Evolutionary conservation across 805 yeast species (phyloP).

Genomic region (Lipomyces spencermartinsiae): DNA sequence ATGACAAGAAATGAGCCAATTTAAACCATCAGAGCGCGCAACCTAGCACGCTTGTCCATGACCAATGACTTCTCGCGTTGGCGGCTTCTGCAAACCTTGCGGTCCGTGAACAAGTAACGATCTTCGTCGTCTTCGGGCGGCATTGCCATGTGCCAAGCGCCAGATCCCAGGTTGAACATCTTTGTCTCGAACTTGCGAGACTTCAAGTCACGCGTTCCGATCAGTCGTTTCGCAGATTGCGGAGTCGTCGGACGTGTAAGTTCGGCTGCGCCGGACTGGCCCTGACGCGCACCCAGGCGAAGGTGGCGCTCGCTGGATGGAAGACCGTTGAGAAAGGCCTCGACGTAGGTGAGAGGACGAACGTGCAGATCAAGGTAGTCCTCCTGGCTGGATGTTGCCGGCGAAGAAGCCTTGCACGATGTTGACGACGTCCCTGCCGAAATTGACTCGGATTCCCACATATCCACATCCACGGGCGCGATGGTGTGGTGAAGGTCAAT

Average conservation of each 20-base stretch:
- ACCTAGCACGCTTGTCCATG: conserved; percentile 23
- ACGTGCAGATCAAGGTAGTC: conserved; percentile 25
- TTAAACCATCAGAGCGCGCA: conserved; percentile 16
- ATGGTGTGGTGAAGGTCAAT: conserved; percentile 7
- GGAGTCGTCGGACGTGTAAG: background rate
- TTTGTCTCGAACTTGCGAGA: conserved; percentile 13
- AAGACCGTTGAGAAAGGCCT: conserved; percentile 21
- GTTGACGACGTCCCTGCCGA: background rate
- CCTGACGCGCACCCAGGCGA: conserved; percentile 1
- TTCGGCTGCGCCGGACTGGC: background rate
- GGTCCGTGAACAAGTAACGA: conserved; percentile 9
- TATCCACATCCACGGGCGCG: background rate
- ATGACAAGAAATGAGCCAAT: background rate
- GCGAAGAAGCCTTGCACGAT: background rate
- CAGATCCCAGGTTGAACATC: conserved; percentile 11
- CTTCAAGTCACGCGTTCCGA: background rate
- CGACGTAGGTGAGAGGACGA: conserved; percentile 29
- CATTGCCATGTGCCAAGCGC: conserved; percentile 13
- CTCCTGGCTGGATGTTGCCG: conserved; percentile 12
- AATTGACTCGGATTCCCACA: background rate
- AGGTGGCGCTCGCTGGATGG: conserved; percentile 9
- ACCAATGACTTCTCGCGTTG: conserved; percentile 23
- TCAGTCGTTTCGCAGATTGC: background rate
- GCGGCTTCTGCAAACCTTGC: conserved; percentile 18
- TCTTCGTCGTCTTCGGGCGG: conserved; percentile 22